Percentiles rank a stretch among this genome's conserved stretches.
phyloP scores from a whole-genome alignment of 202 grass and related monocot genomes.

The Panicum hallii region DNA sequence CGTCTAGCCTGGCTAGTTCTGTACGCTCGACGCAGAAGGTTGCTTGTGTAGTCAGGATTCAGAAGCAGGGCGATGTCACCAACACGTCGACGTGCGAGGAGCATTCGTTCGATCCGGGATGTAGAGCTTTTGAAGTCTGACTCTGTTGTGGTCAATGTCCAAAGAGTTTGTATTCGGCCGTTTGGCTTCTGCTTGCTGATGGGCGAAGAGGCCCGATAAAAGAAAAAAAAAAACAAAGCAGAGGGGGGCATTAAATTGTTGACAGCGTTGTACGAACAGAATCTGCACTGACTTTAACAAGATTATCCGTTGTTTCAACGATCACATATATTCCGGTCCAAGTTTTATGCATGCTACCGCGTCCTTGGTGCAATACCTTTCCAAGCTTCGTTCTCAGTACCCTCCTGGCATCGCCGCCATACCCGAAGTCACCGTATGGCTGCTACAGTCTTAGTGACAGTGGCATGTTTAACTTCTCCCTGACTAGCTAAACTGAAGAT shows the following conservation, averaged over 20 bases:
- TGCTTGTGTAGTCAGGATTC: background rate
- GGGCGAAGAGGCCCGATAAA: background rate
- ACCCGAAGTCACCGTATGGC: background rate
- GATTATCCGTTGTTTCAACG: background rate
- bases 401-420: background rate
- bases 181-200: slow-evolving; percentile 6
- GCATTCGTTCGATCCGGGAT: background rate
- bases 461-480: background rate
- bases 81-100: background rate
- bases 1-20: background rate
- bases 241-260: background rate
- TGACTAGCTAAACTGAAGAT: background rate
- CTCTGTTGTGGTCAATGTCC: background rate
- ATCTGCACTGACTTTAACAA: background rate
- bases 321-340: background rate
- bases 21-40: background rate
- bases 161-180: background rate
- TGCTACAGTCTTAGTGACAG: background rate
- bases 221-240: background rate
- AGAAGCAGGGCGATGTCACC: background rate
- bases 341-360: background rate
- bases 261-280: background rate
- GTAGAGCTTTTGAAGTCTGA: background rate
- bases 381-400: background rate
- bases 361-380: background rate